phyloP scores from a whole-genome alignment of 352 stramenopile species.

The Pythium sp. region DNA sequence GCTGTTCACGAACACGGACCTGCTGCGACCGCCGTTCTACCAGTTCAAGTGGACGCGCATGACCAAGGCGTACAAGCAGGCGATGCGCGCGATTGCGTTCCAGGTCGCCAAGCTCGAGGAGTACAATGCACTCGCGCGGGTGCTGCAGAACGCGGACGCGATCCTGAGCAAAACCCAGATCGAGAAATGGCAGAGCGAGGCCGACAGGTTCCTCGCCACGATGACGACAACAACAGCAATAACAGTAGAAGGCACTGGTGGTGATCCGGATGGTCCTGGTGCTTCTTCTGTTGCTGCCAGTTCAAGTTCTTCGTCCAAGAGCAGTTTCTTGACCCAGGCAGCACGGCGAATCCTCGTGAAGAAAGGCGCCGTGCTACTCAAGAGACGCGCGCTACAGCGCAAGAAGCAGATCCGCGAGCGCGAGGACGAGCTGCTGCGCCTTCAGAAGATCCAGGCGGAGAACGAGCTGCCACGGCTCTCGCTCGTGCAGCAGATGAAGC shows the following conservation, averaged over 20 bases:
- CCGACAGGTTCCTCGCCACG: slow-evolving; percentile 26
- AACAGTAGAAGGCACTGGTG: slow-evolving; percentile 17
- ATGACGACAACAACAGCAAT: neutral
- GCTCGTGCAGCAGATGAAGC: slow-evolving; percentile 47
- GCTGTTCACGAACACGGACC: slow-evolving; percentile 44
- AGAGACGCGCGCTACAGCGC: slow-evolving; percentile 32
- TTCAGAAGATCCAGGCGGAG: slow-evolving; percentile 42
- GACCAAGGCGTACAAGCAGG: slow-evolving; percentile 47
- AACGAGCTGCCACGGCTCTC: slow-evolving; percentile 35
- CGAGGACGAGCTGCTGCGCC: slow-evolving; percentile 43
- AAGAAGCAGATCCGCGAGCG: slow-evolving; percentile 51
- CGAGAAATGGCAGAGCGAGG: slow-evolving; percentile 44
- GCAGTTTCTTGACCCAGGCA: slow-evolving; percentile 23
- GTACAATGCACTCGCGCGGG: slow-evolving; percentile 50
- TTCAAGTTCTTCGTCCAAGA: neutral
- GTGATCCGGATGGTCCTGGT: neutral
- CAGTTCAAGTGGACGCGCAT: slow-evolving; percentile 47
- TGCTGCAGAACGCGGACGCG: slow-evolving; percentile 43
- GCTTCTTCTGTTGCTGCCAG: neutral
- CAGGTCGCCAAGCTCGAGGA: slow-evolving; percentile 59
- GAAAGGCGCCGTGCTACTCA: slow-evolving; percentile 43
- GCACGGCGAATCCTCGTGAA: slow-evolving; percentile 42
- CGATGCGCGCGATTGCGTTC: slow-evolving; percentile 34
- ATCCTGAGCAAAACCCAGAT: slow-evolving; percentile 52
- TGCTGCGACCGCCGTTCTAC: slow-evolving; percentile 53